phyloP scores from a whole-genome alignment of 192 early-diverging fungal genomes.

The Fimicolochytrium jonesii region DNA sequence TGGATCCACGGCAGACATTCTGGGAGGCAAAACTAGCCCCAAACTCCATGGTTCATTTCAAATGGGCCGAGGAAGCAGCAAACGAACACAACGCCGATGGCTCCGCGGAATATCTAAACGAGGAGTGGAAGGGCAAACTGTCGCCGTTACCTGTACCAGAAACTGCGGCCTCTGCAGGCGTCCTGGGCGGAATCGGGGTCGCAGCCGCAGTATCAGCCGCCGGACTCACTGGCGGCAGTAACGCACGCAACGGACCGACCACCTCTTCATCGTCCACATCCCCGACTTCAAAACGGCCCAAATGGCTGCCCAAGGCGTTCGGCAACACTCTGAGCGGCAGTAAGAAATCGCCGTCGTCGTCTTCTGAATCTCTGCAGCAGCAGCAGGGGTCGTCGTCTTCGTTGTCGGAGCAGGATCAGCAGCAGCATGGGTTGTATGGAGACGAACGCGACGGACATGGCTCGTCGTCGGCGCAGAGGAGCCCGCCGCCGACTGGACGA shows the following conservation, averaged over 20 bases:
- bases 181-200: no score
- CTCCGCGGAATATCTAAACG: conserved; percentile 1
- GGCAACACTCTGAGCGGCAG: background rate
- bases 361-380: background rate
- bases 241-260: background rate
- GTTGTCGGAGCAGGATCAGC: background rate
- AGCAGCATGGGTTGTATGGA: conserved; percentile 6
- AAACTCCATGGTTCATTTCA: conserved; percentile 42
- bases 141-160: conserved; percentile 25
- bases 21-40: conserved; percentile 44
- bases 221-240: background rate
- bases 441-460: conserved; percentile 9
- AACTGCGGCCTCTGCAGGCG: no score
- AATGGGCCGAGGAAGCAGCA: conserved; percentile 29
- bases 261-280: background rate
- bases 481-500: conserved; percentile 13
- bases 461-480: background rate
- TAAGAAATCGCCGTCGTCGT: background rate
- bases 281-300: background rate
- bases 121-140: conserved; percentile 8
- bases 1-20: conserved; percentile 33
- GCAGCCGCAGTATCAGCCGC: no score
- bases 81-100: background rate
- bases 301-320: background rate
- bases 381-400: background rate